phyloP scores from a whole-genome alignment of 2,329 filamentous ascomycete genomes.

The Stagonosporopsis tanaceti region DNA sequence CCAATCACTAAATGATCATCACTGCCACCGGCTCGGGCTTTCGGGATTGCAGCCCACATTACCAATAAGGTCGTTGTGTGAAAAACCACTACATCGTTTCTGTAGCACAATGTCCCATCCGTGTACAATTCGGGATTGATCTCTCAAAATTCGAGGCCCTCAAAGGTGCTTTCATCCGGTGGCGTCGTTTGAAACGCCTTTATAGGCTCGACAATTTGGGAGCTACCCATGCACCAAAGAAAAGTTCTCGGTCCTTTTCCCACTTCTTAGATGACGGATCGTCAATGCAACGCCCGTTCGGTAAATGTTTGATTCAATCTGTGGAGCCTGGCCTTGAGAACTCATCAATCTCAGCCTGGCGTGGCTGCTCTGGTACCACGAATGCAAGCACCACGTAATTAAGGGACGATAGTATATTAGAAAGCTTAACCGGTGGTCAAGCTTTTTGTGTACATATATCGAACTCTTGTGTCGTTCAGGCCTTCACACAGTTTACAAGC shows the following conservation, averaged over 20 bases:
- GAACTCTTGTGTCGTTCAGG: constrained; percentile 20
- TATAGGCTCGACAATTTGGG: background rate
- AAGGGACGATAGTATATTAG: background rate
- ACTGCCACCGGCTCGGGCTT: background rate
- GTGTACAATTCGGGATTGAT: too few relatives aligned
- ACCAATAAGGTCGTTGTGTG: background rate
- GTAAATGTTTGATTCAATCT: background rate
- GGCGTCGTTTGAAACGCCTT: constrained; percentile 6
- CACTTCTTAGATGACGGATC: constrained; percentile 1
- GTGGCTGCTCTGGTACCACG: background rate
- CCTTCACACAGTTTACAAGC: background rate
- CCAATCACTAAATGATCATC: background rate
- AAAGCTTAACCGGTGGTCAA: constrained; percentile 17
- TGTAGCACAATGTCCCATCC: too few relatives aligned
- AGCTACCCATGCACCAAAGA: background rate
- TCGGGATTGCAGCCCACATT: background rate
- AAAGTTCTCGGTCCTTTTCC: background rate
- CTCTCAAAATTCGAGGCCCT: background rate
- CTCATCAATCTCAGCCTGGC: constrained; percentile 1
- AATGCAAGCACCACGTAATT: constrained; percentile 5
- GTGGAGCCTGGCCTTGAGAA: background rate
- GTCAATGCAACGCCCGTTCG: background rate
- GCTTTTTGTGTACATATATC: constrained; percentile 27
- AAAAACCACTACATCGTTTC: too few relatives aligned
- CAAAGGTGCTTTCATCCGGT: constrained; percentile 8